Conservation (phyloP, 345 rosid species). For the Corchorus capsularis region DNA sequence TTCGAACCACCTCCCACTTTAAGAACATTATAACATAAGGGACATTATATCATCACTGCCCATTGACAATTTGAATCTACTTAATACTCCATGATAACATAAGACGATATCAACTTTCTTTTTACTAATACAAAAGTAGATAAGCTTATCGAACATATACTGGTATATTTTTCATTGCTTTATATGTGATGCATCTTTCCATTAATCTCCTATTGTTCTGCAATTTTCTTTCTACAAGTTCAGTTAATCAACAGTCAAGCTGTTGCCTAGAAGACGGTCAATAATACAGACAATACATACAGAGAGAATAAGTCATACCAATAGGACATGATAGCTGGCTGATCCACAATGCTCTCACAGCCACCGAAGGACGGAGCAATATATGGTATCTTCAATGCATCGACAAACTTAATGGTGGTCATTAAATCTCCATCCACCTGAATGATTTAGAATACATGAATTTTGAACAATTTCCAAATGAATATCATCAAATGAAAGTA, state of each 20-base stretch:
- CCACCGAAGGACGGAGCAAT: constrained; percentile 99
- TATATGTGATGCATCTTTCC: not conserved
- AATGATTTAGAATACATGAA: constrained; percentile 9
- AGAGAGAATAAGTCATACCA: constrained; percentile 51
- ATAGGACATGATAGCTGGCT: constrained; percentile 99
- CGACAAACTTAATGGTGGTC: constrained; percentile 75
- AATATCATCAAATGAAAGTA: not conserved
- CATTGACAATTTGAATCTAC: not conserved
- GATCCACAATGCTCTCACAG: constrained; percentile 96
- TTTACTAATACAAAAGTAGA: not conserved
- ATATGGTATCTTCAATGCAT: constrained; percentile 88
- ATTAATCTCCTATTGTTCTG: not conserved
- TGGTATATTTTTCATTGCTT: not conserved
- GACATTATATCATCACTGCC: not conserved
- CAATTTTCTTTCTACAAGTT: not conserved
- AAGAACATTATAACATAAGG: not conserved
- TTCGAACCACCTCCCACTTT: not conserved
- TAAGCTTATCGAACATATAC: not conserved
- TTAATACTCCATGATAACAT: not conserved
- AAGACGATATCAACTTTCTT: not conserved
- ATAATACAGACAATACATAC: not conserved
- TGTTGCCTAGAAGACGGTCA: not conserved
- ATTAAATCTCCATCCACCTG: constrained; percentile 84
- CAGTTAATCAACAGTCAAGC: not conserved
- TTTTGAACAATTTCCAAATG: not conserved